Base-by-base conservation (phyloP, 441 rosid genomes). In the Adansonia grandidieri region DNA sequence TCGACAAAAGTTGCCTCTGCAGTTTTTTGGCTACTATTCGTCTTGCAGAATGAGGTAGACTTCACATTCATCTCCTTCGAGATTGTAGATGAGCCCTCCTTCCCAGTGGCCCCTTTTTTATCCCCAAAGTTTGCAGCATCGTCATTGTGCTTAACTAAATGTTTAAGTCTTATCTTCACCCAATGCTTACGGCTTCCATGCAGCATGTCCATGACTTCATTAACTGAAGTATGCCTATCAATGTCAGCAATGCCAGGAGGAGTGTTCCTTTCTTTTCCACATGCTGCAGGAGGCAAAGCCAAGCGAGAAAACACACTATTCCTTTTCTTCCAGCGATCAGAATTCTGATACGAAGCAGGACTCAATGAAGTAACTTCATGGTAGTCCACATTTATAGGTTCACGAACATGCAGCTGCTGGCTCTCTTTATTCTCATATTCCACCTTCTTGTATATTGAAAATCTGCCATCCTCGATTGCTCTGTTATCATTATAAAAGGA, bases 241-340 rank as follows among this genome's bases (percentile, higher is more conserved):
- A 14, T 11, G 14, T 70, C 84, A 66, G 40, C 56, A 51, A 56
- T 48, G 56, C 2, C 70, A 70, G 47, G 50, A 75, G 75, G 40
- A 17, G 63, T 20, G 53, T 58, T 80, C 50, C 45, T 50, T 72
- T 74, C 77, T 64, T 64, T 28, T 53, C 47, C 70, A 60, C 7
- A 40, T 74, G 14, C 78, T 71, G 78, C 42, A 37, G 85, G 22
- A 68, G 88, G 79, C 54, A 75, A 65, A 77, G 77, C 71, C 65
- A 91, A 71, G 75, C 92, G 92, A 24, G 84, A 79, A 79, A 91
- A 89, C 68, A 91, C 92, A 74, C 92, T 88, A 4, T 40, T 20
- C 78, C 87, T 85, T 22, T 75, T 77, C 73, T 80, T 82, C 6
- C 15, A 53, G 57, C 57, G 15, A 15, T 53, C 57, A 22, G 76